Evolutionary conservation across 176 grass and related monocot genomes (phyloP), one percentile per base, ranked within the genome.

Genomic region (Alloteropsis semialata): DNA sequence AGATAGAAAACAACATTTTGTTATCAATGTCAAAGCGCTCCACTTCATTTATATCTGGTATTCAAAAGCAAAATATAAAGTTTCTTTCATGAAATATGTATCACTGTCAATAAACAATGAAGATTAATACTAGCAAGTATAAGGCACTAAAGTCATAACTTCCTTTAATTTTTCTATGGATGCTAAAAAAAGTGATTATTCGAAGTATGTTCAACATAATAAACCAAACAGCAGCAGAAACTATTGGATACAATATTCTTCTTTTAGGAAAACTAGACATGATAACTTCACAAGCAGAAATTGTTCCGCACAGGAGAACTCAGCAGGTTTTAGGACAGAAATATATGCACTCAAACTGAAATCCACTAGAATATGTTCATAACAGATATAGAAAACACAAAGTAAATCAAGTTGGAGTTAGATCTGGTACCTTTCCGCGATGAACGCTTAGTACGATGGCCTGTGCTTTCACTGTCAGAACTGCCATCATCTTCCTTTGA

Each of bases 401-500:
- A 80, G 18, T 77, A 69, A 44, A 81, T 37, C 25, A 15, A 65
- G 50, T 43, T 56, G 42, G 6, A 53, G 37, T 55, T 65, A 43
- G 16, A 27, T 81, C 5, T 65, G 27, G 56, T 62, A 83, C 88
- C 79, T 90, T 87, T 86, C 50, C 65, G 87, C 22, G 30, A 65
- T 10, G 55, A 79, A 74, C 24, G 60, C 43, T 85, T 94, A 68
- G 66, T 63, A 48, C 3, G 69, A 56, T 27, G 50, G 11, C 37
- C 65, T 58, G 28, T 61, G 57, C 36, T 90, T 85, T 81, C 87
- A 88, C 64, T 54, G 22, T 86, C 93, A 80, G 87, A 86, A 74
- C 87, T 84, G 28, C 78, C 90, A 76, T 43, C 45, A 19, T 55
- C 81, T 60, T 87, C 81, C 75, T 74, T 84, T 65, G 75, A 88